Conservation (phyloP, 495 filamentous ascomycete genomes). For the Lepraria neglecta region DNA sequence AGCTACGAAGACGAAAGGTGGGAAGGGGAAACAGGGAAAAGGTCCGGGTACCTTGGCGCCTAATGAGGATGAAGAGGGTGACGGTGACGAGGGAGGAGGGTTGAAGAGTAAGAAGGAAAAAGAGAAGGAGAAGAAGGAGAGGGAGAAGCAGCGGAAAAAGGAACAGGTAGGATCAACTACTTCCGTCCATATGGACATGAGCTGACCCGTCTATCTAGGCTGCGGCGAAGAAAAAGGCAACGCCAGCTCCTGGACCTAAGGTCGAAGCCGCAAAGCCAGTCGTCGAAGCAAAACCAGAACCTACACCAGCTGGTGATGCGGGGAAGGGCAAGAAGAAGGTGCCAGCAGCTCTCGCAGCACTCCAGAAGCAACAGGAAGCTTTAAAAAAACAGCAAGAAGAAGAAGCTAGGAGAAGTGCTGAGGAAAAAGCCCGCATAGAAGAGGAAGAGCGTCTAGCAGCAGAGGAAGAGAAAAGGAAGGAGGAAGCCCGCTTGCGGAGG, state of each 20-base stretch:
- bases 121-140: slow-evolving; percentile 89
- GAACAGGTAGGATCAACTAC: slow-evolving; percentile 55
- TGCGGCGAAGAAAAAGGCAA: slow-evolving; percentile 56
- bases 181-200: not conserved
- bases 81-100: slow-evolving; percentile 55
- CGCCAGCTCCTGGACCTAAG: slow-evolving; percentile 47
- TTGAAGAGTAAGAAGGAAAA: slow-evolving; percentile 94
- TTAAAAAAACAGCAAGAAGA: slow-evolving; percentile 70
- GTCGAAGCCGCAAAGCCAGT: slow-evolving; percentile 44
- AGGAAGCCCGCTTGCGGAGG: slow-evolving; percentile 68
- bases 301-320: slow-evolving; percentile 39
- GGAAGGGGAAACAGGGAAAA: slow-evolving; percentile 37
- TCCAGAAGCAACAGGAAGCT: slow-evolving; percentile 91
- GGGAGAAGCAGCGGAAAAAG: slow-evolving; percentile 89
- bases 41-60: slow-evolving; percentile 27
- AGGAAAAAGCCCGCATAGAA: slow-evolving; percentile 65
- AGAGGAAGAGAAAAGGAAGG: slow-evolving; percentile 68
- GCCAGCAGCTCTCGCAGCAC: slow-evolving; percentile 66
- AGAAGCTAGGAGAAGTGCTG: slow-evolving; percentile 56
- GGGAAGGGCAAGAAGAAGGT: slow-evolving; percentile 89
- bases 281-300: slow-evolving; percentile 39
- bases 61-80: slow-evolving; percentile 41
- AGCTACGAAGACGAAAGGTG: slow-evolving; percentile 60
- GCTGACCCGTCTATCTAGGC: slow-evolving; percentile 42
- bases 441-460: slow-evolving; percentile 60